Evolutionary conservation across 1,284 basidiomycete genomes (phyloP).

Genomic region (Flammula alnicola): DNA sequence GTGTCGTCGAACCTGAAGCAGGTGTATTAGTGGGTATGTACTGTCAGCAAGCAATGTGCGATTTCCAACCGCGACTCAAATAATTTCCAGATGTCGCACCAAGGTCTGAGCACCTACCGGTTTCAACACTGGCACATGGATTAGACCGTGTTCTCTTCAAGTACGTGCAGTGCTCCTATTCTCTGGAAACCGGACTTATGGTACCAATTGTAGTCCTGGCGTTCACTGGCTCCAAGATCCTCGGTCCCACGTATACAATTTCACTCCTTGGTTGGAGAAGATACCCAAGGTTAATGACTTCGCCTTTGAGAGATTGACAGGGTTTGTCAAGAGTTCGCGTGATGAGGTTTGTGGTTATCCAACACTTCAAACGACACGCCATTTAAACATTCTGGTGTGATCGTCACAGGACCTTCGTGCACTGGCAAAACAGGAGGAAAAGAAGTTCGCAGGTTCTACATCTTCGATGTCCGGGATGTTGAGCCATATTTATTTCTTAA

Average conservation of each 20-base stretch:
- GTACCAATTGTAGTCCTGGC: constrained; percentile 71
- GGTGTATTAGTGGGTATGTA: constrained; percentile 33
- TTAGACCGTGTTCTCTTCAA: constrained; percentile 88
- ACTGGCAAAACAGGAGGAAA: constrained; percentile 64
- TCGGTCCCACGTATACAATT: constrained; percentile 88
- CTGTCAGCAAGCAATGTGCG: neutral
- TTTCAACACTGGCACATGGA: constrained; percentile 78
- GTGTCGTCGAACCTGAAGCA: constrained; percentile 39
- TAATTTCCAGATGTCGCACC: constrained; percentile 51
- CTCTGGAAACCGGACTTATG: constrained; percentile 3
- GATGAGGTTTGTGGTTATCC: constrained; percentile 60
- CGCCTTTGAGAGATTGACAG: constrained; percentile 81
- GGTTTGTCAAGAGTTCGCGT: constrained; percentile 82
- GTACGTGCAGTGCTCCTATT: constrained; percentile 45
- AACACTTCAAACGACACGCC: neutral
- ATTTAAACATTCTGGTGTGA: neutral
- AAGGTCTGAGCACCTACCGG: constrained; percentile 52
- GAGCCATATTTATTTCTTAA: constrained; percentile 87
- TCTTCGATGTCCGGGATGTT: constrained; percentile 89
- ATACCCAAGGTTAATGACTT: constrained; percentile 89
- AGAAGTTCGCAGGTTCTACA: constrained; percentile 85
- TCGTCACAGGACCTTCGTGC: constrained; percentile 61
- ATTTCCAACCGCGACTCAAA: constrained; percentile 1
- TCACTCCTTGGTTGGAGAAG: constrained; percentile 67
- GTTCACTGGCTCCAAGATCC: constrained; percentile 92